Percentiles rank a stretch among this genome's conserved stretches.
These are phyloP conservation scores for Diaporthe sp. DNA, from an alignment of 2,329 filamentous ascomycete genomes.

Conservation along the genomic window DNA sequence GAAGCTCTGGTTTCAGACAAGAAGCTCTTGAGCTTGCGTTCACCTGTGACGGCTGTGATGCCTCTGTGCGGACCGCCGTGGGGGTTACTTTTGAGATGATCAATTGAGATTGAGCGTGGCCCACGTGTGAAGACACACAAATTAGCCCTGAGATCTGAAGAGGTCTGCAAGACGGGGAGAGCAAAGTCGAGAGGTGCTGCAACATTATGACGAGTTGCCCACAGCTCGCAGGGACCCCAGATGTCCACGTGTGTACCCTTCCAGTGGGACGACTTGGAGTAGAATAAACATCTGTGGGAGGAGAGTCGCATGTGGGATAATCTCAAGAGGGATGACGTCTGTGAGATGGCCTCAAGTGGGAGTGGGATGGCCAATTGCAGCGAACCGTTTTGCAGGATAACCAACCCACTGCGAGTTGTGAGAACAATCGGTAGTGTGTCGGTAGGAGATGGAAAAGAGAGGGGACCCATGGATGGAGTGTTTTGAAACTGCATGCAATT, in stretches of 20 bases:
- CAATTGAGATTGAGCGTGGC: background rate
- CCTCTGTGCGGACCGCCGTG: constrained; percentile 12
- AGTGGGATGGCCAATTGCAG: background rate
- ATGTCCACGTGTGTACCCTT: background rate
- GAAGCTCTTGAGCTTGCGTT: constrained; percentile 21
- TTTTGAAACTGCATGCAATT: constrained; percentile 31
- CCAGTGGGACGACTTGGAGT: background rate
- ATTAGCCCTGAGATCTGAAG: background rate
- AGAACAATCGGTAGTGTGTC: background rate
- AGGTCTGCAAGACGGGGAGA: background rate
- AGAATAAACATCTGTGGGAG: background rate
- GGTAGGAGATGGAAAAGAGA: constrained; percentile 1
- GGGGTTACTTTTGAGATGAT: background rate
- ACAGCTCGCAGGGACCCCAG: background rate
- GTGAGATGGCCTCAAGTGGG: too few species aligned
- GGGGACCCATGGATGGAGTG: constrained; percentile 19
- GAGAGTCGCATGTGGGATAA: background rate
- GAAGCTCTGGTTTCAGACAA: constrained; percentile 27
- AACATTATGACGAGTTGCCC: background rate
- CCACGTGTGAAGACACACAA: constrained; percentile 12
- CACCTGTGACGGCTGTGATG: constrained; percentile 6
- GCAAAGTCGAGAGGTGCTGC: background rate
- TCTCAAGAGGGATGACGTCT: too few species aligned
- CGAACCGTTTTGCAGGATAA: background rate
- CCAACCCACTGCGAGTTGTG: background rate